phyloP scores from a whole-genome alignment of 1,139 yeast species.

The Yamadazyma jaroonii region DNA sequence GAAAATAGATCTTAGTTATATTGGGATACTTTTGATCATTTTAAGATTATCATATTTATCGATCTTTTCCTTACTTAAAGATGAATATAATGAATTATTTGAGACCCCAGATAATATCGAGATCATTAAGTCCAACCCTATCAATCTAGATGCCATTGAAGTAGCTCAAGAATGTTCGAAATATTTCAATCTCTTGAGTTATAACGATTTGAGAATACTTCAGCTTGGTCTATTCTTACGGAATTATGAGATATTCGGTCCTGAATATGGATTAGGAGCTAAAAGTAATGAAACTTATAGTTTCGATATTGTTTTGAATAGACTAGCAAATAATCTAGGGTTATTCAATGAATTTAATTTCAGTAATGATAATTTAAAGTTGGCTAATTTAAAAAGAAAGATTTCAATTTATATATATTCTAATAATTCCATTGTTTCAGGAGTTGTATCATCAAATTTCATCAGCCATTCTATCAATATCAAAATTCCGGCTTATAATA shows the following conservation, averaged over 20 bases:
- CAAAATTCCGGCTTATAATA: slow-evolving; percentile 1
- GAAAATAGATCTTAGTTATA: slow-evolving; percentile 27
- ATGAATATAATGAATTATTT: slow-evolving; percentile 22
- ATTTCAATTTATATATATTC: slow-evolving; percentile 4
- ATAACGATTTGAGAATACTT: slow-evolving; percentile 5
- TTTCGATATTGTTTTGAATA: slow-evolving; percentile 23
- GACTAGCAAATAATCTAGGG: slow-evolving; percentile 4
- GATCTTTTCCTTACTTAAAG: slow-evolving; percentile 16
- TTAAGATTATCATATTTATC: slow-evolving; percentile 24
- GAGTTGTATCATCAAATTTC: not conserved
- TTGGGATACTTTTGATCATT: slow-evolving; percentile 26
- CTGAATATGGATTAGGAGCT: slow-evolving; percentile 14
- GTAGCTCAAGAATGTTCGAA: slow-evolving; percentile 36
- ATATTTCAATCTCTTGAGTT: slow-evolving; percentile 26
- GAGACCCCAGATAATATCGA: slow-evolving; percentile 8
- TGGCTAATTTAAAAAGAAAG: slow-evolving; percentile 6
- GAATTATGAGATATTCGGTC: slow-evolving; percentile 8
- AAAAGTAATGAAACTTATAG: slow-evolving; percentile 51
- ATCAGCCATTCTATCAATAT: slow-evolving; percentile 1
- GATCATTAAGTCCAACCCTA: slow-evolving; percentile 8
- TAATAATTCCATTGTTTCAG: slow-evolving; percentile 3
- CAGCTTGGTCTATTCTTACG: slow-evolving; percentile 9
- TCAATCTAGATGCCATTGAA: slow-evolving; percentile 31
- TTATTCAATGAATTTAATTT: slow-evolving; percentile 6
- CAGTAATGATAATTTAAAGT: slow-evolving; percentile 1